Base-by-base conservation (phyloP, 305 asterid species). In the Andrographis paniculata region DNA sequence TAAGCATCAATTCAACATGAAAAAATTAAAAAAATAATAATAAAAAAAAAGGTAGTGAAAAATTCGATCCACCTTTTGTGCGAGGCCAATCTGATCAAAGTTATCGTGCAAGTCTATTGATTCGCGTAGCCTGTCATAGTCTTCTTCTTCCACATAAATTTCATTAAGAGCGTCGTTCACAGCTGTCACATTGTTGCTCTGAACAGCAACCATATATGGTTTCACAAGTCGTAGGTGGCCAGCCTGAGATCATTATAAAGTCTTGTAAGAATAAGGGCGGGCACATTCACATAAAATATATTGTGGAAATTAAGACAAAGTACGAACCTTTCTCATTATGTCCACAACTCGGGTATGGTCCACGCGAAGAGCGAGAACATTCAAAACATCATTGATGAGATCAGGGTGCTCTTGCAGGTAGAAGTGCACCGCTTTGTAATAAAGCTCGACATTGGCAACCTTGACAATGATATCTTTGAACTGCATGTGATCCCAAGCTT, bases 401-500 rank as follows among this genome's bases (percentile, higher is more conserved):
- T 87, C 97, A 47, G 99, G 99, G 55, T 92, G 99, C 67, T 92
- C 99, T 78, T 92, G 82, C 66, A 92, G 68, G 74, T 92, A 92
- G 78, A 92, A 92, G 71, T 92, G 97, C 62, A 92, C 99, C 11
- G 99, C 97, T 77, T 87, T 92, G 86, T 92, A 92, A 67, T 92
- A 92, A 10, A 92, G 71, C 72, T 92, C 99, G 62, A 92, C 99
- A 51, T 87, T 87, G 52, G 99, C 97, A 64, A 92, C 99, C 82
- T 92, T 92, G 65, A 79, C 97, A 49, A 76, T 70, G 47, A 87
- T 87, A 63, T 92, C 97, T 61, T 87, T 92, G 81, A 92, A 87
- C 67, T 92, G 99, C 99, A 92, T 82, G 68, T 87, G 99, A 60
- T 92, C 99, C 99, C 99, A 92, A 53, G 99, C 99, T 72, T 87